Evolutionary conservation across 2,329 filamentous ascomycete genomes (phyloP), one percentile per base, ranked within the genome.

Genomic region (Pseudogymnoascus sp.): DNA sequence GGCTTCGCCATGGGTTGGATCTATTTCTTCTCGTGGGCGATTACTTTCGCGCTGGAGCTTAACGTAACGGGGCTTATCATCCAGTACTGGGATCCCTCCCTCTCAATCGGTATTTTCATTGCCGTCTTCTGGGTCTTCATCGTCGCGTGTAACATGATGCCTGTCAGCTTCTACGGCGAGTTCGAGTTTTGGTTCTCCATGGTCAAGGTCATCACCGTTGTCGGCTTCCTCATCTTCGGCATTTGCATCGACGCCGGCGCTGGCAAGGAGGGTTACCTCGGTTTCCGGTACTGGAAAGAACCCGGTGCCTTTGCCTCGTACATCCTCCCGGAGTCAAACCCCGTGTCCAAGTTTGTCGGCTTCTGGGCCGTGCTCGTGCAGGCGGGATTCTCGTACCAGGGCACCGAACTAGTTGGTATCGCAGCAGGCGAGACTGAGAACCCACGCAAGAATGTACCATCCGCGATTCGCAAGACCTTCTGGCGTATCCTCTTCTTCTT

Each of bases 1-100:
- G 88, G 87, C 6, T 92, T 92, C 69, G 81, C 88, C 18, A 88
- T 92, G 81, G 89, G 89, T 18, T 92, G 88, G 88, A 86, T 90
- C 64, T 92, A 92, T 74, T 92, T 87, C 86, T 91, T 91, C 70
- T 86, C 82, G 37, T 92, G 87, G 87, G 80, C 85, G 15, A 84
- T 87, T 62, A 90, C 88, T 0, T 89, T 84, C 67, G 87, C 87
- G 0, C 80, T 91, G 7, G 88, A 92, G 70, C 78, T 92, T 39
- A 88, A 85, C 0, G 87, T 87, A 0, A 85, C 87, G 1, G 88
- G 87, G 4, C 76, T 91, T 58, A 88, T 92, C 62, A 88, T 92
- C 65, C 85, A 90, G 71, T 92, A 87, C 73, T 92, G 88, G 89
- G 79, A 85, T 62, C 65, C 76, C 1, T 71, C 73, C 18, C 74